phyloP scores from a whole-genome alignment of 2,329 filamentous ascomycete species.

The Neonectria punicea region DNA sequence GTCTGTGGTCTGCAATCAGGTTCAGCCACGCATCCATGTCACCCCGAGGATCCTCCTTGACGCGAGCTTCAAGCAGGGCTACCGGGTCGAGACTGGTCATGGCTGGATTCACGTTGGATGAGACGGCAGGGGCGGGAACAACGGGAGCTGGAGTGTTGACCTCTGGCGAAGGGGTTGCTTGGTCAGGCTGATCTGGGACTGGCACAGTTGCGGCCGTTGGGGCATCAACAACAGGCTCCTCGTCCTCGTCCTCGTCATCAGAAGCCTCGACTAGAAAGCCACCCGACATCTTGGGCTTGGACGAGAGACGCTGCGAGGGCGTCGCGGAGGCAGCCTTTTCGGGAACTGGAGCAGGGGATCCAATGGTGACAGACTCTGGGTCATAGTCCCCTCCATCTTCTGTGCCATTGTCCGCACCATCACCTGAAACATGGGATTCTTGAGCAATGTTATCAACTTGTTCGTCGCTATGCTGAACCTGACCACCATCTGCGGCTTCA shows the following conservation, averaged over 20 bases:
- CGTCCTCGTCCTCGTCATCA: slow-evolving; percentile 63
- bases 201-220: slow-evolving; percentile 25
- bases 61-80: slow-evolving; percentile 86
- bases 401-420: slow-evolving; percentile 58
- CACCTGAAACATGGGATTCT: slow-evolving; percentile 60
- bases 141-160: slow-evolving; percentile 31
- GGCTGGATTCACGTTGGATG: slow-evolving; percentile 48
- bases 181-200: slow-evolving; percentile 27
- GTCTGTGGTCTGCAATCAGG: slow-evolving; percentile 86
- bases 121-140: slow-evolving; percentile 34
- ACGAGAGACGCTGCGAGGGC: slow-evolving; percentile 43
- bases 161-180: slow-evolving; percentile 37
- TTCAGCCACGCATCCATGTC: slow-evolving; percentile 92
- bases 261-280: slow-evolving; percentile 71
- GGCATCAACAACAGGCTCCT: slow-evolving; percentile 41
- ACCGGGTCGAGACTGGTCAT: slow-evolving; percentile 71
- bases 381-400: slow-evolving; percentile 69
- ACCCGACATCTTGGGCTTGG: slow-evolving; percentile 69
- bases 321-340: slow-evolving; percentile 44
- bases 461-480: slow-evolving; percentile 65
- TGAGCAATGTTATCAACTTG: slow-evolving; percentile 62
- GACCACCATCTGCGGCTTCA: slow-evolving; percentile 65
- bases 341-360: slow-evolving; percentile 51
- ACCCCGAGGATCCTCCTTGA: slow-evolving; percentile 91
- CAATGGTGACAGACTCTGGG: slow-evolving; percentile 63